Base-by-base conservation (phyloP, 306 rosid genomes). In the Hylodesmum podocarpum region DNA sequence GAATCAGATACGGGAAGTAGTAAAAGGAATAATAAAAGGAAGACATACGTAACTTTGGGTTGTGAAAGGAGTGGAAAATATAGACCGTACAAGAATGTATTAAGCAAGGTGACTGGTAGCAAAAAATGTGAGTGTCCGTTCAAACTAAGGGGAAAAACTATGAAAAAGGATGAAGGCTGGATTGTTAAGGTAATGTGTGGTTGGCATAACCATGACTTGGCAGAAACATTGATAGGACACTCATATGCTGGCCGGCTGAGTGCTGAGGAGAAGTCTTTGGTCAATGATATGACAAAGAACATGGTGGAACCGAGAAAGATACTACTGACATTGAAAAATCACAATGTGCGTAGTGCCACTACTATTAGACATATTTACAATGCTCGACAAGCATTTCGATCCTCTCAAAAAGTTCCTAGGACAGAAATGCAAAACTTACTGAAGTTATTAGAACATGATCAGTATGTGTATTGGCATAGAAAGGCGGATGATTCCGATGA, bases 51-150 rank as follows among this genome's bases (percentile, higher is more conserved):
- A 28, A 58, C 12, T 15, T n/a, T 58, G 22, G 65, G 65, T 28
- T 58, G 65, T 1, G 65, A 58, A 58, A 58, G 65, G 65, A 58
- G 65, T 58, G 65, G 70, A 64, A 64, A 64, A 37, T 64, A 64
- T 21, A 64, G 70, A 22, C 49, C 29, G 4, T 33, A 31, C n/a
- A 63, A n/a, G 46, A 18, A 8, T 63, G 14, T n/a, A 18, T 16
- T 63, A 15, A 2, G 19, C 43, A 58, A 28, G 39, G 15, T 1
- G 43, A 13, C 44, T 33, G 41, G 8, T 15, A 2, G 15, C 28
- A 18, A 18, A 36, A 37, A 64, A 21, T 64, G 70, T 21, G 46
- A 63, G 12, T 64, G 70, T 21, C 50, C 70, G 4, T 64, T 37
- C 33, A 64, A 21, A 11, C 70, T 64, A 4, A 64, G 33, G 24